Evolutionary conservation across 169 alveolate species (phyloP), one percentile per base, ranked within the genome.

Genomic region (Cryptosporidium viatorum): DNA sequence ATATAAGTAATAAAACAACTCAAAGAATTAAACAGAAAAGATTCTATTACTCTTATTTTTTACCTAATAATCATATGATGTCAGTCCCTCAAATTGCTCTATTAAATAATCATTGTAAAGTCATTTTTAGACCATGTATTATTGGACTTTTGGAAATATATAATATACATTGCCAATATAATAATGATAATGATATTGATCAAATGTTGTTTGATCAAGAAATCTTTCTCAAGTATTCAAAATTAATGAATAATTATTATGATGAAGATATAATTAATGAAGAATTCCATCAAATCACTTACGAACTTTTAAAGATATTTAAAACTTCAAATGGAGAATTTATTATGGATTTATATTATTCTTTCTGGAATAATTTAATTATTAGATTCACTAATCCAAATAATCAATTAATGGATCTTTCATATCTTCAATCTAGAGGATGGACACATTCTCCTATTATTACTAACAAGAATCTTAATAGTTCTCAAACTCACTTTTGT

Each of bases 1-100:
- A 33, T 21, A 7, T 2, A 1, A 31, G 39, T 59, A 9, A 52
- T 35, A 26, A 59, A 10, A 8, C 5, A 1, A 31, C 14, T 3
- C 37, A 37, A 23, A 33, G 68, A 43, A 14, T 35, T n/a, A 73
- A 55, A 35, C 70, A 52, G 12, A 73, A 73, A 31, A 73, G 86
- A 59, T 60, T 62, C 35, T 80, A 80, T 14, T 80, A 80, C 37
- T 60, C 89, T 60, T 80, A 80, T 48, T 80, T 80, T 43, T 10
- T 80, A 23, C 80, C 74, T 4, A 80, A 80, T 59, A 37, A 80
- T 26, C 33, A 45, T 39, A 65, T 65, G 65, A 45, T 80, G 51
- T 80, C 89, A 23, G 75, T 80, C 9, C 89, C 89, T 12, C 89
- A 80, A 43, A 39, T 80, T 41, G 89, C 89, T 6, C 59, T 80